Evolutionary conservation across 192 early-diverging fungal genomes (phyloP).

Genomic region (Rhizophlyctis rosea): DNA sequence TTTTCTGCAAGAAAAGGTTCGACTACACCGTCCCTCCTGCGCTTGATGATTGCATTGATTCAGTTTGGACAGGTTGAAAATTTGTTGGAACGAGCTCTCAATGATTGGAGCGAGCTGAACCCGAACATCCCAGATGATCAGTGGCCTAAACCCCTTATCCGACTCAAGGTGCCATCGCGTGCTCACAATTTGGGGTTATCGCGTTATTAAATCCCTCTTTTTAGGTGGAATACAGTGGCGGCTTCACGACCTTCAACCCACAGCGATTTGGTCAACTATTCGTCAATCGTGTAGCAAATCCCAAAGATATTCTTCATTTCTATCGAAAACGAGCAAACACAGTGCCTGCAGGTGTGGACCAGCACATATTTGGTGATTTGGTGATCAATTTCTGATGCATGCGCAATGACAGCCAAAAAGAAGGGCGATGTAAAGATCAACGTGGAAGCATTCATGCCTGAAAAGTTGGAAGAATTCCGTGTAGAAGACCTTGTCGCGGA

Average conservation of each 20-base stretch:
- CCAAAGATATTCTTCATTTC: constrained; percentile 82
- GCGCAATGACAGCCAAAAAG: constrained; percentile 4
- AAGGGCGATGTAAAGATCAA: constrained; percentile 4
- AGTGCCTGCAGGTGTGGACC: not conserved
- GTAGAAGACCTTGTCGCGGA: constrained; percentile 77
- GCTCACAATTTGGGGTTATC: not conserved
- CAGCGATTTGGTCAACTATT: constrained; percentile 81
- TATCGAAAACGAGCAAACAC: constrained; percentile 51
- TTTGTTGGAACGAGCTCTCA: constrained; percentile 64
- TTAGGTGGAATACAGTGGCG: constrained; percentile 84
- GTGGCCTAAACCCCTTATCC: constrained; percentile 69
- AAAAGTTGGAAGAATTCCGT: constrained; percentile 63
- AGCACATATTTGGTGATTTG: not conserved
- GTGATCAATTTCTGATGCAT: not conserved
- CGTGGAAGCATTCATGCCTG: constrained; percentile 46
- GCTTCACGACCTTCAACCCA: constrained; percentile 79
- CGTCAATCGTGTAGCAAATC: constrained; percentile 80
- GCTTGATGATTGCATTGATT: not conserved
- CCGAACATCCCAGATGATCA: constrained; percentile 30
- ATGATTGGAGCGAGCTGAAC: constrained; percentile 47
- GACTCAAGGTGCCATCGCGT: constrained; percentile 46
- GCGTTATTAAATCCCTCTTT: no score
- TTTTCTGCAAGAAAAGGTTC: constrained; percentile 56
- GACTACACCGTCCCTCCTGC: not conserved
- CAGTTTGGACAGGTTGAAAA: constrained; percentile 43